Conservation (phyloP, 2,329 filamentous ascomycete species). For the Xylaria sp. region DNA sequence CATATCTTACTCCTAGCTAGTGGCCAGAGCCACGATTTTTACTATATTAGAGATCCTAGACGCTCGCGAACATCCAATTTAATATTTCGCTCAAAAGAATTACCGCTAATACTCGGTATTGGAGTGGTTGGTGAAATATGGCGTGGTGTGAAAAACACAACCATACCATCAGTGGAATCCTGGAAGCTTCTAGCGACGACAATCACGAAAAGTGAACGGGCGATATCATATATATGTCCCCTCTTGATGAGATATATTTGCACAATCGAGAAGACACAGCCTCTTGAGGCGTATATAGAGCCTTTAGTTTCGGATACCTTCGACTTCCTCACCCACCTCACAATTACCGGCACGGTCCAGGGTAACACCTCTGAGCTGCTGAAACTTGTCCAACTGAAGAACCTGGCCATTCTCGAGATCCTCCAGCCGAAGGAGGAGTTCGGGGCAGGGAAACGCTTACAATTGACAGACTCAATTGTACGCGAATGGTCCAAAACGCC, state of each 20-base stretch:
- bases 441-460: constrained; percentile 41
- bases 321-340: constrained; percentile 40
- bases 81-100: background rate
- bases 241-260: constrained; percentile 2
- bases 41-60: background rate
- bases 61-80: background rate
- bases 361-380: constrained; percentile 48
- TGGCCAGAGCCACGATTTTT: background rate
- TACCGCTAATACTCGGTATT: background rate
- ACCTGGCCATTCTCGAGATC: constrained; percentile 55
- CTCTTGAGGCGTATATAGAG: constrained; percentile 44
- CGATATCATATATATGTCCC: background rate
- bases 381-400: constrained; percentile 49
- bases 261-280: background rate
- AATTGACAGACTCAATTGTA: constrained; percentile 52
- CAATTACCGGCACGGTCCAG: constrained; percentile 23
- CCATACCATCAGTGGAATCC: background rate
- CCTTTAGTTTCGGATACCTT: constrained; percentile 46
- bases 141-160: background rate
- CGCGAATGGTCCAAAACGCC: constrained; percentile 51
- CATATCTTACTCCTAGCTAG: background rate
- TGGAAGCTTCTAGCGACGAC: constrained; percentile 21
- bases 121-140: constrained; percentile 13
- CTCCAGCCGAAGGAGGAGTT: constrained; percentile 45
- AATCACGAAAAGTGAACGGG: background rate